Base-by-base conservation (phyloP, 352 stramenopile genomes). In the Plasmopara muralis region DNA sequence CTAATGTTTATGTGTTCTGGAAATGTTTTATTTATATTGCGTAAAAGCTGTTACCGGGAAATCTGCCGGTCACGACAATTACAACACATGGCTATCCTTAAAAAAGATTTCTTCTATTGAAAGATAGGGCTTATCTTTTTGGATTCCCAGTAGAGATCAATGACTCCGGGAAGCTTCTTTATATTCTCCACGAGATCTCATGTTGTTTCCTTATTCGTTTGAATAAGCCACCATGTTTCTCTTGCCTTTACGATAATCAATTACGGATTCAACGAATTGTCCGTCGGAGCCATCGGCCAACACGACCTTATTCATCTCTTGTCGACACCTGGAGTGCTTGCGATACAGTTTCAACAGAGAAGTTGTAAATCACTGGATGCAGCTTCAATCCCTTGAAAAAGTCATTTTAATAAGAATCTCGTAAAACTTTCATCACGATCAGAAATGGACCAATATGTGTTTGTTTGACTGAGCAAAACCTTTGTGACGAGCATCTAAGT, bases 151-250 rank as follows among this genome's bases (percentile, higher is more conserved):
- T 55, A 55, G 14, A 37, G 31, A 15, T 40, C 25, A 8, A 55
- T 47, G 14, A 58, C 25, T 34, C 41, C 42, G 31, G 55, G 35
- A 10, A 53, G 52, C 16, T 62, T 41, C 9, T 55, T 55, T 5
- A 62, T 15, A 5, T 55, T 55, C 42, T 62, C 15, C 5, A 48
- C 29, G 2, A 42, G 47, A 16, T 55, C 57, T 20, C 51, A 57
- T 0, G 51, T 65, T 16, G 42, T 47, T 9, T 62, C 42, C 15
- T 55, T 25, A 2, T 50, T 47, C 4, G 15, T 6, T 48, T 60
- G 42, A 29, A 42, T 42, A 18, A 65, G 42, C 41, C 57, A 65
- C 14, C 42, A 43, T 7, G 60, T 50, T 65, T 56, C 15, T 31
- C 6, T 43, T 34, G 6, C 18, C 12, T 0, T 42, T 45, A 9